Conservation (phyloP, 192 early-diverging fungal species). For the Lunasporangiospora selenospora region DNA sequence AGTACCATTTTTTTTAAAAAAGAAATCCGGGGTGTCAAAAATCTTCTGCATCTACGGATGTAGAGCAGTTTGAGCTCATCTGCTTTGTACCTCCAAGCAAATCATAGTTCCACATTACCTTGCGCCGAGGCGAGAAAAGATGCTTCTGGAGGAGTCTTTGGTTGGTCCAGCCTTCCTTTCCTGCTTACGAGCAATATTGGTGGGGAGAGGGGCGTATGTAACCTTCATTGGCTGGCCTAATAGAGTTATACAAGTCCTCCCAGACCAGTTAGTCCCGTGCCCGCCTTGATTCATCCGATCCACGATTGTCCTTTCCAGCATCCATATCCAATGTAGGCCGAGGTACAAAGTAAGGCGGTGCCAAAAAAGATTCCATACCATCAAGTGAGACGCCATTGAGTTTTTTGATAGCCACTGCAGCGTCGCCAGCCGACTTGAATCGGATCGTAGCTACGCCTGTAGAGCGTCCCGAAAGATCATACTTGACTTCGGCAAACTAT, state of each 20-base stretch:
- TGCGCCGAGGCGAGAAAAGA: conserved; percentile 46
- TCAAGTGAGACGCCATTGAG: conserved; percentile 58
- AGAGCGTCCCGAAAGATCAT: conserved; percentile 62
- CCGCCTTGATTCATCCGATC: too few species aligned
- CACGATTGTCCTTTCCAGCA: too few species aligned
- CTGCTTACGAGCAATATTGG: conserved; percentile 3
- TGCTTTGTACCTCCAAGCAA: too few species aligned
- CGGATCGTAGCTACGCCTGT: conserved; percentile 55
- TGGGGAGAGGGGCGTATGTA: conserved; percentile 26
- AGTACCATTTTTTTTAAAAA: neutral
- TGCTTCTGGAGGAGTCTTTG: conserved; percentile 16
- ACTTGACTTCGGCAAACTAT: conserved; percentile 50
- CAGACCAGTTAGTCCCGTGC: conserved; percentile 15
- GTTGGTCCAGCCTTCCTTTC: conserved; percentile 3
- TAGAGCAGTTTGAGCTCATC: too few species aligned
- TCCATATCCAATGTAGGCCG: too few species aligned
- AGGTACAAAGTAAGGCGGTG: conserved; percentile 5
- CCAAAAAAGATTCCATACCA: conserved; percentile 36
- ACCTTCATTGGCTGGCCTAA: conserved; percentile 47
- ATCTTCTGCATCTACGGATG: too few species aligned
- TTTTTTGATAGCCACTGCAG: conserved; percentile 54
- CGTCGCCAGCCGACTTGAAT: conserved; percentile 51
- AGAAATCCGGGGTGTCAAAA: too few species aligned
- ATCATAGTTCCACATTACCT: too few species aligned
- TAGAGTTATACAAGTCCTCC: neutral